Evolutionary conservation across 2,329 filamentous ascomycete genomes (phyloP).

Genomic region (Teratosphaeria destructans): DNA sequence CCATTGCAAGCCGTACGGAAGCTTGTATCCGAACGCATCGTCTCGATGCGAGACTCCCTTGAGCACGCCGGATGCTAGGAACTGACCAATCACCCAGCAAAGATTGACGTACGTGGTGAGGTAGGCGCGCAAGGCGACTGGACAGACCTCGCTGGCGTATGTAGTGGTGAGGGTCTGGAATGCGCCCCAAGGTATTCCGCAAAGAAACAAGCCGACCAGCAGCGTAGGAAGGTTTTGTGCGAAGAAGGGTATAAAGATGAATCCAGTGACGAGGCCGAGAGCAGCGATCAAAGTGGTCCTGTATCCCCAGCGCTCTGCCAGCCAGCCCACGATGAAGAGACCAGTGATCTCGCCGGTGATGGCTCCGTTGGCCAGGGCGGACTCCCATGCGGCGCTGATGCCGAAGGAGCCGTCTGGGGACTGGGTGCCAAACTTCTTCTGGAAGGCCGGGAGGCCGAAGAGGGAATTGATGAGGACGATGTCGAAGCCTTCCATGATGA

Average conservation of each 20-base stretch:
- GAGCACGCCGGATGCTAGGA: constrained; percentile 35
- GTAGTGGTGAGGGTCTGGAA: constrained; percentile 25
- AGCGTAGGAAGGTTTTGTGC: constrained; percentile 24
- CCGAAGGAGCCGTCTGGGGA: constrained; percentile 32
- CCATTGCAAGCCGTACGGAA: constrained; percentile 35
- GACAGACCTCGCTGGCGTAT: constrained; percentile 58
- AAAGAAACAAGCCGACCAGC: constrained; percentile 26
- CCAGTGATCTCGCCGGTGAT: constrained; percentile 41
- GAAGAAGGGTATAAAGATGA: constrained; percentile 42
- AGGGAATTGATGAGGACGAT: constrained; percentile 26
- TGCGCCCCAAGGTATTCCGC: constrained; percentile 24
- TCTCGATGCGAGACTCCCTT: constrained; percentile 14
- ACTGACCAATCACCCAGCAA: constrained; percentile 53
- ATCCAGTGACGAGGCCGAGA: constrained; percentile 37
- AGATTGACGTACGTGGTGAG: constrained; percentile 52
- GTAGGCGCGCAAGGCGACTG: constrained; percentile 46
- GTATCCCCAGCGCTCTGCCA: constrained; percentile 42
- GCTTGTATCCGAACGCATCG: constrained; percentile 27
- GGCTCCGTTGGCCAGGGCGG: constrained; percentile 46
- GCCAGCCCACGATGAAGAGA: constrained; percentile 53
- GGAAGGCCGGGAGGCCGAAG: constrained; percentile 24
- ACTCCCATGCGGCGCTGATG: constrained; percentile 48
- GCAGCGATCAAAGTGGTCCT: constrained; percentile 45
- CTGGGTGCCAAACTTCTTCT: constrained; percentile 30
- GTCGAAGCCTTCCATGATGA: constrained; percentile 35